Percentiles rank a stretch among this genome's conserved stretches.
Evolutionary conservation across 1,284 basidiomycete species (phyloP).

Genomic region (Cystobasidiaceae sp.): DNA sequence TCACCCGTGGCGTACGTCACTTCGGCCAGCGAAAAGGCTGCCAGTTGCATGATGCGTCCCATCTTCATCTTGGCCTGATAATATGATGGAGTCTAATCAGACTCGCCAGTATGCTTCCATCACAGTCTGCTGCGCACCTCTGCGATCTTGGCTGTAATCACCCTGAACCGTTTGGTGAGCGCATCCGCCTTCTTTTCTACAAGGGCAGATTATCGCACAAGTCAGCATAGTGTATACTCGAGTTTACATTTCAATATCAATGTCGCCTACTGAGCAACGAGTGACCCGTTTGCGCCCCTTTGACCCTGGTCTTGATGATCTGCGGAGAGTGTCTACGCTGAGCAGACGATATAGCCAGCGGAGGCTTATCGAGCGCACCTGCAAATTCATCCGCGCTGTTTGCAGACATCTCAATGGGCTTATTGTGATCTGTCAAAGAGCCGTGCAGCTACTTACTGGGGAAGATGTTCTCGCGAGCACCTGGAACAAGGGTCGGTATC

Average conservation of each 20-base stretch:
- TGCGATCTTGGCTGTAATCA: conserved; percentile 56
- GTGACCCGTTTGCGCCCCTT: conserved; percentile 91
- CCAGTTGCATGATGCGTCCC: conserved; percentile 96
- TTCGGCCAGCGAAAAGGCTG: conserved; percentile 96
- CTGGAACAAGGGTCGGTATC: conserved; percentile 8
- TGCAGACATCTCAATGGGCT: neutral
- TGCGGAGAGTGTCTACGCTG: neutral
- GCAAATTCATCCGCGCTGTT: conserved; percentile 29
- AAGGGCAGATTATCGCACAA: neutral
- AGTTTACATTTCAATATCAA: no score
- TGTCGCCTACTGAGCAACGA: conserved; percentile 94
- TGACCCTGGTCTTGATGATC: conserved; percentile 29
- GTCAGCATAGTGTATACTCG: neutral
- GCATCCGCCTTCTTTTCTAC: conserved; percentile 56
- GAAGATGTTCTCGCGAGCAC: conserved; percentile 27
- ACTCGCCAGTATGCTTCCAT: neutral
- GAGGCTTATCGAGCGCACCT: neutral
- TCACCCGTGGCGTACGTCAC: conserved; percentile 97
- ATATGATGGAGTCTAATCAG: neutral
- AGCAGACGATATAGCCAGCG: neutral
- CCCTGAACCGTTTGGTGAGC: conserved; percentile 43
- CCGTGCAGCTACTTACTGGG: conserved; percentile 17
- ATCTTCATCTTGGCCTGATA: conserved; percentile 92
- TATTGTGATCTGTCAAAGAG: neutral
- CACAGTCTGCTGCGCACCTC: conserved; percentile 59